Evolutionary conservation across 1,284 basidiomycete genomes (phyloP).

Genomic region (Cryptococcus sp.): DNA sequence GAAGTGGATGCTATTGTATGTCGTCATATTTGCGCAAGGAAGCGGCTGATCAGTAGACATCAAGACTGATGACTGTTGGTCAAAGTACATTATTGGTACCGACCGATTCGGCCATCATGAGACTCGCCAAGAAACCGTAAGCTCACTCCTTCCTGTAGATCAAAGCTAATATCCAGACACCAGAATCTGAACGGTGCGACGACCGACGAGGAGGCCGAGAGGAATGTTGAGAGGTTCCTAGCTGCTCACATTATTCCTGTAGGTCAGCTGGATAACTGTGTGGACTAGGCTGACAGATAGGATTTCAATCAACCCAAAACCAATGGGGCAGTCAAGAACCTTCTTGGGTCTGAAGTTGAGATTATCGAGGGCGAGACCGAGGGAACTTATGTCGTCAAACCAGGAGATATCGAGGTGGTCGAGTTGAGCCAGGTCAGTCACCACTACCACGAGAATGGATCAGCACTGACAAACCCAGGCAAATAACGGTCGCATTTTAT

Average conservation of each 20-base stretch:
- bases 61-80: slow-evolving; percentile 15
- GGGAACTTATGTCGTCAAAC: slow-evolving; percentile 30
- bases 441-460: not conserved
- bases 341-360: slow-evolving; percentile 24
- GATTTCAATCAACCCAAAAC: slow-evolving; percentile 14
- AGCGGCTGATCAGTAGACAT: slow-evolving; percentile 11
- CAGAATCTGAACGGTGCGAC: slow-evolving; percentile 16
- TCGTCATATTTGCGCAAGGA: not conserved
- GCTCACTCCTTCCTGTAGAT: slow-evolving; percentile 4
- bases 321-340: slow-evolving; percentile 17
- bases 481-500: slow-evolving; percentile 39
- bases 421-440: slow-evolving; percentile 33
- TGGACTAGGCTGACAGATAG: slow-evolving; percentile 6
- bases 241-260: slow-evolving; percentile 40
- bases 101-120: slow-evolving; percentile 39
- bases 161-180: slow-evolving; percentile 10
- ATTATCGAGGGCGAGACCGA: slow-evolving; percentile 20
- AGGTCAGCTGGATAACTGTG: slow-evolving; percentile 4
- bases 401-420: slow-evolving; percentile 38
- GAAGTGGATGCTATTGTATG: slow-evolving; percentile 32
- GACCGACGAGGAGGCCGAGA: slow-evolving; percentile 17
- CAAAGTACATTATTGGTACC: slow-evolving; percentile 43
- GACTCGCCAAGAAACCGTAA: slow-evolving; percentile 40
- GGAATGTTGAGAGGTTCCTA: slow-evolving; percentile 38
- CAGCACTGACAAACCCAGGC: slow-evolving; percentile 12